Percentiles rank a stretch among this genome's conserved stretches.
Conservation (phyloP, 73 alveolate species). For the Uronychia setigera region DNA sequence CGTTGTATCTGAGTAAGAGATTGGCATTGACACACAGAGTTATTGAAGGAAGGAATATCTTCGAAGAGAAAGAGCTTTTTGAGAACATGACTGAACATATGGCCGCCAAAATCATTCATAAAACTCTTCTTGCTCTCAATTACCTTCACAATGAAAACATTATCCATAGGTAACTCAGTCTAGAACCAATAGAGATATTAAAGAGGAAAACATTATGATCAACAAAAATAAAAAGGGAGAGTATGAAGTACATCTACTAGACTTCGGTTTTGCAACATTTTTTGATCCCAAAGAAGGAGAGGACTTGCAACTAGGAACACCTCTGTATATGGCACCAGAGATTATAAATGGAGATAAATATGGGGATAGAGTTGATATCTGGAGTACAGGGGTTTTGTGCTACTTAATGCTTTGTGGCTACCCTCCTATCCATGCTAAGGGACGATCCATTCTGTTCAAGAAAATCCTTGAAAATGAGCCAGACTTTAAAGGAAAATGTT, state of each 20-base stretch:
- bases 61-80: slow-evolving; percentile 22
- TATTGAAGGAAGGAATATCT: slow-evolving; percentile 68
- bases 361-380: slow-evolving; percentile 64
- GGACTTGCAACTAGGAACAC: slow-evolving; percentile 50
- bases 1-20: slow-evolving; percentile 40
- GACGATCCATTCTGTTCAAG: slow-evolving; percentile 46
- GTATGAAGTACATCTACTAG: slow-evolving; percentile 13
- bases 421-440: slow-evolving; percentile 76
- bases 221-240: neutral
- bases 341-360: slow-evolving; percentile 36
- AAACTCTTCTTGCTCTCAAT: slow-evolving; percentile 73
- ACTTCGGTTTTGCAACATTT: slow-evolving; percentile 60
- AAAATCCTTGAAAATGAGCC: slow-evolving; percentile 40
- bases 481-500: slow-evolving; percentile 64
- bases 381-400: slow-evolving; percentile 83
- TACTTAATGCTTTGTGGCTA: slow-evolving; percentile 68
- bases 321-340: slow-evolving; percentile 67
- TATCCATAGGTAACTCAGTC: slow-evolving; percentile 44
- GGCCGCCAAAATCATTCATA: slow-evolving; percentile 80
- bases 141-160: slow-evolving; percentile 78
- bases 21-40: neutral
- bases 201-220: slow-evolving; percentile 79
- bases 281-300: slow-evolving; percentile 36
- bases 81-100: slow-evolving; percentile 47
- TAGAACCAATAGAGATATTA: slow-evolving; percentile 65